Base-by-base conservation (phyloP, 2,329 filamentous ascomycete genomes). In the Diaporthe sp. region DNA sequence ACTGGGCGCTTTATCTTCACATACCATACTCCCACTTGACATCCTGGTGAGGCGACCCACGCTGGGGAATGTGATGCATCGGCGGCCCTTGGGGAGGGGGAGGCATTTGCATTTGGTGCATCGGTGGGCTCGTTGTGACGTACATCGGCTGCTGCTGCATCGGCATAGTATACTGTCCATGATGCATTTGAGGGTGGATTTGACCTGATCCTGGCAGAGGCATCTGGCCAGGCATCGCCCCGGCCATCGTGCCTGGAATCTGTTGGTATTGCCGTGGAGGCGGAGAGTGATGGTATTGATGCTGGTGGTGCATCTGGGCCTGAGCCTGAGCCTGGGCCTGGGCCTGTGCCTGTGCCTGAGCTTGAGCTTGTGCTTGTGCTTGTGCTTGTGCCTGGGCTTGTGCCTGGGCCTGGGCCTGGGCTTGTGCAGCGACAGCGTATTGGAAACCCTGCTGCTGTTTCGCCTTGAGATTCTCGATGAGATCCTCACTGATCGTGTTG, bases 401-500 rank as follows among this genome's bases (percentile, higher is more conserved):
- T 4, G 71, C 64, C 17, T 75, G 61, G 58, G 72, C 66, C 72
- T 78, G 12, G 64, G 76, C 10, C 77, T 79, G 38, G 81, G 82
- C 40, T 82, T 82, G 45, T 78, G 80, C n/a, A 82, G 81, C 72
- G 80, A 82, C 58, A 78, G 82, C 47, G 79, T 77, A 69, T 81
- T 77, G 38, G 64, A 82, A 79, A 30, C 80, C 80, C 74, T 80
- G 78, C 61, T 82, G 80, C 64, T 82, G 81, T 33, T 82, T 81
- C 75, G 83, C 82, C 77, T 80, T 82, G 19, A 91, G 81, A 4
- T 84, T 82, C 4, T 86, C 83, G 33, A 87, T 77, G 7, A 87
- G 83, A 60, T 86, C 84, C 40, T 81, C 82, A 5, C 86, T 91
- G 17, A 86, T 85, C 66, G 81, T 80, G 76, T 91, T 87, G 77